These are phyloP conservation scores for Danielozyma ontarioensis DNA, from an alignment of 805 yeast genomes.

Conservation along the genomic window DNA sequence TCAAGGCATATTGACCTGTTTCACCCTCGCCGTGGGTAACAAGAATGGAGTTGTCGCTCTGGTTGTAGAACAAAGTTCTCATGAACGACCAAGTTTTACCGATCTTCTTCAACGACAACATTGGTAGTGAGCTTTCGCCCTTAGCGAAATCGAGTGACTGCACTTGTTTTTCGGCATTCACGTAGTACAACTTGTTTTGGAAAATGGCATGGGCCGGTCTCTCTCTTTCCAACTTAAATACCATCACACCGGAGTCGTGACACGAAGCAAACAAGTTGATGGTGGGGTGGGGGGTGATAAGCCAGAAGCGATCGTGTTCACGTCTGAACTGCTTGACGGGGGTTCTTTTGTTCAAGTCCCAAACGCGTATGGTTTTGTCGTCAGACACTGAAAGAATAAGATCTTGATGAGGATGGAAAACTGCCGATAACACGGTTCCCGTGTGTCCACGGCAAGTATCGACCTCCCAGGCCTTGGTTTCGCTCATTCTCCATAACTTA, in stretches of 20 bases:
- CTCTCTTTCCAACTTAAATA: constrained; percentile 94
- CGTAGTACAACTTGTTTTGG: constrained; percentile 70
- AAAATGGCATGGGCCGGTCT: constrained; percentile 81
- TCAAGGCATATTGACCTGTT: constrained; percentile 63
- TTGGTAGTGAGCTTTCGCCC: constrained; percentile 66
- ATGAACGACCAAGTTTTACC: constrained; percentile 86
- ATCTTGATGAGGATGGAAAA: constrained; percentile 92
- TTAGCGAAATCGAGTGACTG: constrained; percentile 69
- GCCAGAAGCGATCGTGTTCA: constrained; percentile 93
- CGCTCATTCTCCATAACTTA: constrained; percentile 96
- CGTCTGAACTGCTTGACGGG: constrained; percentile 92
- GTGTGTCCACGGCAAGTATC: constrained; percentile 98
- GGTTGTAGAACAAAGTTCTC: constrained; percentile 83
- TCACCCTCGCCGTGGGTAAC: constrained; percentile 75
- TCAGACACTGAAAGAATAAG: constrained; percentile 90
- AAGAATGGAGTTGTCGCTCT: constrained; percentile 81
- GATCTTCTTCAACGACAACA: constrained; percentile 76
- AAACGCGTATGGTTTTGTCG: constrained; percentile 91
- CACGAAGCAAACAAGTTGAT: constrained; percentile 94
- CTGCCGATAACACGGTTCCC: constrained; percentile 80
- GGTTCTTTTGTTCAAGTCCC: constrained; percentile 93
- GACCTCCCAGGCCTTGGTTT: constrained; percentile 98
- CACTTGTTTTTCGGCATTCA: constrained; percentile 81
- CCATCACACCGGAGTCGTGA: constrained; percentile 97
- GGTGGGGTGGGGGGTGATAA: constrained; percentile 80